phyloP scores from a whole-genome alignment of 805 yeast genomes.

The Yarrowia sp. region DNA sequence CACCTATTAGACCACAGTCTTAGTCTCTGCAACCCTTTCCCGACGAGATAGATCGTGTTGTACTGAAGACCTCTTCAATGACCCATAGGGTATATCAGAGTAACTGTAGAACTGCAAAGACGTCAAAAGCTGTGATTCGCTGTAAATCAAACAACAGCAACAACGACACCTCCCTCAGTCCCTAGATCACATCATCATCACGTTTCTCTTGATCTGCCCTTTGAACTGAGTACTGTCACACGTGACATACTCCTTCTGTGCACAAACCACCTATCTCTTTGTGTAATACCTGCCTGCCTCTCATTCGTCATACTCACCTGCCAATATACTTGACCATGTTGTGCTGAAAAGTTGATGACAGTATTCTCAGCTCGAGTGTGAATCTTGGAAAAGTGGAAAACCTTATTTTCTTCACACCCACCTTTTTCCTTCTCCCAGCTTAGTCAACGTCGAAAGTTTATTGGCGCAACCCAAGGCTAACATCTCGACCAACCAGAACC shows the following conservation, averaged over 20 bases:
- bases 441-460: background rate
- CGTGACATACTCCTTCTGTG: background rate
- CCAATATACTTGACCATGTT: conserved; percentile 23
- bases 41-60: too few relatives aligned
- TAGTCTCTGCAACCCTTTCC: too few relatives aligned
- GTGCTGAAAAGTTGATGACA: conserved; percentile 20
- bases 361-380: background rate
- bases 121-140: too few relatives aligned
- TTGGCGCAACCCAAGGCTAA: background rate
- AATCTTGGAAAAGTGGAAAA: conserved; percentile 9
- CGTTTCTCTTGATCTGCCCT: too few relatives aligned
- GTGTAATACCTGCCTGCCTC: background rate
- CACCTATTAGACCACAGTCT: too few relatives aligned
- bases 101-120: too few relatives aligned
- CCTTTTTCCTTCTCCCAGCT: background rate
- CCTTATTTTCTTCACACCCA: background rate
- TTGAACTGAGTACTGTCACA: too few relatives aligned
- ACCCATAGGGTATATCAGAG: too few relatives aligned
- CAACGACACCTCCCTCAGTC: too few relatives aligned
- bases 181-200: too few relatives aligned
- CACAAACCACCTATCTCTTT: background rate
- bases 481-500: conserved; percentile 4
- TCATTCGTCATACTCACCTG: background rate
- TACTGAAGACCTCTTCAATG: too few relatives aligned
- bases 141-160: too few relatives aligned